Evolutionary conservation across 768 basidiomycete genomes (phyloP), one percentile per base, ranked within the genome.

Genomic region (Naganishia randhawae): DNA sequence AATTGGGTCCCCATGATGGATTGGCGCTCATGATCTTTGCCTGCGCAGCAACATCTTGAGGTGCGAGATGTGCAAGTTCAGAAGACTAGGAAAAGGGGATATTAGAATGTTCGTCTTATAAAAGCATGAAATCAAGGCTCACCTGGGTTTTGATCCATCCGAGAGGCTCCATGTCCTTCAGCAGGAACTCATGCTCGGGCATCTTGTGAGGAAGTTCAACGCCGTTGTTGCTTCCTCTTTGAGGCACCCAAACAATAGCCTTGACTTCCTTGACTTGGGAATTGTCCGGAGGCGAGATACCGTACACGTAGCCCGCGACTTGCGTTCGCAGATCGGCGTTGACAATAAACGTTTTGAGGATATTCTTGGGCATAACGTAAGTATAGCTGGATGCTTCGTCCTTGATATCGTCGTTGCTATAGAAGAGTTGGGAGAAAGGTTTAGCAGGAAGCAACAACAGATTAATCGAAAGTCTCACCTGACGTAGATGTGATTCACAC

Each of bases 221-320:
- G 50, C 86, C 87, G 78, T 92, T 94, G 80, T 97, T 97, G 77
- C 89, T 92, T 37, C 96, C 95, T 33, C 94, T 87, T 77, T 99
- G 96, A 33, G 96, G 96, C n/a, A 92, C 86, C 89, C 93, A 94
- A n/a, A 86, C 93, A 55, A 99, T 83, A 27, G 92, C 78, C 83
- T 95, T 97, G 82, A 99, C 90, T 82, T 99, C 96, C 82, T 98
- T 96, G 70, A 99, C 96, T 80, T 94, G 93, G 72, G 91, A 89
- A 84, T 97, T 98, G 80, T 97, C 95, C 6, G 91, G 86, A 3
- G 95, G 93, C 7, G 92, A 94, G 22, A 84, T 84, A 71, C 96
- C 96, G 77, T 96, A 99, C 67, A 99, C 77, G 84, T 87, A 97
- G 3, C 88, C 95, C 0, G 92, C 92, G 39, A 97, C 90, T 81